Percentiles rank a stretch among this genome's conserved stretches.
These are phyloP conservation scores for Leccinum rimulosum DNA, from an alignment of 768 basidiomycete genomes.

Conservation along the genomic window DNA sequence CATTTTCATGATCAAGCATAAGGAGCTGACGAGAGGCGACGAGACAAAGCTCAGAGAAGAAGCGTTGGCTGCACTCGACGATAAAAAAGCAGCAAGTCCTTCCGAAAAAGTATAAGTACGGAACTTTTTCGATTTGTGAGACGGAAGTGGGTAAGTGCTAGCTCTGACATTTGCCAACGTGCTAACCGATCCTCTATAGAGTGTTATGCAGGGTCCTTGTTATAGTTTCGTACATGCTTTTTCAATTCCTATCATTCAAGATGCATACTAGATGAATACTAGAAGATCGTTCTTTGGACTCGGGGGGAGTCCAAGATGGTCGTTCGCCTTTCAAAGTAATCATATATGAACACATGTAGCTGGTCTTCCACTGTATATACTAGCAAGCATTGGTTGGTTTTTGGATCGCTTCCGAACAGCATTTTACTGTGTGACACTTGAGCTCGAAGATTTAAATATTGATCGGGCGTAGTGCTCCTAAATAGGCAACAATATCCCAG, in stretches of 20 bases:
- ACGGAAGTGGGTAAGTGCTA: conserved; percentile 2
- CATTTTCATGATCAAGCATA: conserved; percentile 59
- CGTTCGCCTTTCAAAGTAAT: background rate
- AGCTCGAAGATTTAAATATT: too few relatives aligned
- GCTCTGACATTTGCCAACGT: background rate
- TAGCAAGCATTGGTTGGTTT: background rate
- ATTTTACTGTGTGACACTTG: background rate
- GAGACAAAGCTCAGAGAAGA: conserved; percentile 48
- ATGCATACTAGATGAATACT: background rate
- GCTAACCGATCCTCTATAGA: background rate
- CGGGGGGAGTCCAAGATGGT: background rate
- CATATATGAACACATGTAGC: background rate
- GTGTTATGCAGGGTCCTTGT: background rate
- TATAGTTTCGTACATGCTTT: background rate
- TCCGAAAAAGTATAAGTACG: conserved; percentile 5
- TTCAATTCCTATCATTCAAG: background rate
- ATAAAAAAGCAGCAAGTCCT: background rate
- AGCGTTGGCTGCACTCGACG: conserved; percentile 24
- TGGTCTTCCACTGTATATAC: background rate
- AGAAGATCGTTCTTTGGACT: background rate
- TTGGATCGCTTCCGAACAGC: background rate
- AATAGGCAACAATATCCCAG: background rate
- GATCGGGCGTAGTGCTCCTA: background rate
- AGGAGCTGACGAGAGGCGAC: conserved; percentile 56
- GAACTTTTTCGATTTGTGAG: background rate